phyloP scores from a whole-genome alignment of 495 filamentous ascomycete genomes.

The Aspergillus conjunctus region DNA sequence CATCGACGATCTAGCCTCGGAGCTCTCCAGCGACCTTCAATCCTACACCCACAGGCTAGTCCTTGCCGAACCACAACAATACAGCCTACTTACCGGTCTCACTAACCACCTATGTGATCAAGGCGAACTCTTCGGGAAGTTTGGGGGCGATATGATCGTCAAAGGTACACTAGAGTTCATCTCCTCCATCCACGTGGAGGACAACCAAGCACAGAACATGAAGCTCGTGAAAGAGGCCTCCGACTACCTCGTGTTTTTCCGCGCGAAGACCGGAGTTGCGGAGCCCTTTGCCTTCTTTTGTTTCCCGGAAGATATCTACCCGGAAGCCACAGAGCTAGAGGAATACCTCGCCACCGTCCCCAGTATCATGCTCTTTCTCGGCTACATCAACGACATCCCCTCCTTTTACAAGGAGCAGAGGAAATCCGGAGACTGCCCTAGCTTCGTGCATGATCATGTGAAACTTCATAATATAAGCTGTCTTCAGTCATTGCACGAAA shows the following conservation, averaged over 20 bases:
- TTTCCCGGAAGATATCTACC: conserved; percentile 10
- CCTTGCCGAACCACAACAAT: neutral
- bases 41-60: neutral
- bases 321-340: conserved; percentile 4
- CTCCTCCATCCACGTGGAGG: neutral
- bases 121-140: conserved; percentile 5
- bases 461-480: neutral
- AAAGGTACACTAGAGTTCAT: conserved; percentile 9
- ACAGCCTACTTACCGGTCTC: conserved; percentile 1
- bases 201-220: neutral
- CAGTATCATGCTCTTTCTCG: conserved; percentile 12
- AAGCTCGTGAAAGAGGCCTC: neutral
- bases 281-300: conserved; percentile 13
- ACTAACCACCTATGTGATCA: conserved; percentile 8
- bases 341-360: conserved; percentile 5
- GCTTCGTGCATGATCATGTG: conserved; percentile 4
- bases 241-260: conserved; percentile 7
- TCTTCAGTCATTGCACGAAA: neutral
- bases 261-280: conserved; percentile 4
- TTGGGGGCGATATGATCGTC: conserved; percentile 12
- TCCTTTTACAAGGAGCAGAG: conserved; percentile 16
- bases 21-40: conserved; percentile 1
- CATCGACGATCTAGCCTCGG: conserved; percentile 2
- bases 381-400: conserved; percentile 9
- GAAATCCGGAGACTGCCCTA: neutral